Evolutionary conservation across 495 filamentous ascomycete species (phyloP), one percentile per base, ranked within the genome.

Genomic region (Tricharina praecox): DNA sequence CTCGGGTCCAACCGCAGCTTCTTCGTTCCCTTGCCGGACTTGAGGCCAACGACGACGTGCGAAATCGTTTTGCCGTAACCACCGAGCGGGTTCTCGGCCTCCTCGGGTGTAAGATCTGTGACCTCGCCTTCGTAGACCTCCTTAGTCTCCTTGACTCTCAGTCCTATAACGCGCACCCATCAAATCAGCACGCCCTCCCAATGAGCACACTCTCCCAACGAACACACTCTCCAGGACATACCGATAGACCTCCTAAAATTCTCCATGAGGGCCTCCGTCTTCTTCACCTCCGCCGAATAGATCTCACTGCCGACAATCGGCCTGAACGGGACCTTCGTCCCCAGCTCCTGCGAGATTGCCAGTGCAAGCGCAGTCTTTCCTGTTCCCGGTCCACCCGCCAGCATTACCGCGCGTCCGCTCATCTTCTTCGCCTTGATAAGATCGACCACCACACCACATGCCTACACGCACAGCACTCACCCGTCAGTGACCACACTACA

Each of bases 371-470:
- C 90, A 0, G 90, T 96, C 69, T 99, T 99, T 43, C 90, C 90
- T 23, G 90, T 99, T 66, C 90, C 95, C 13, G 90, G 92, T 46
- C 92, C 90, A 0, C 90, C 90, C 45, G 90, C 88, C 53, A 99
- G 94, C 52, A 99, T 68, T 16, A 96, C 82, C 15, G 90, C 90
- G 53, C 88, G 76, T 36, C 90, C 90, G 40, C 92, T 92, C 67
- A 99, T 96, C 66, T 93, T 96, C 53, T 88, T 88, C 56, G 92
- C 84, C 66, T 90, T 93, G 50, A 93, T 92, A 87, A 99, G 96
- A 64, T 95, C 84, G 50, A 99, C 62, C 50, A 99, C 87, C 18
- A 99, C 78, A 0, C 88, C 2, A 90, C 90, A 30, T 23, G 45
- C 45, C 43, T 46, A 21, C 8, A 18, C n/a, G n/a, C n/a, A n/a